Evolutionary conservation across 306 rosid genomes (phyloP).

Genomic region (Astragalus membranaceus): DNA sequence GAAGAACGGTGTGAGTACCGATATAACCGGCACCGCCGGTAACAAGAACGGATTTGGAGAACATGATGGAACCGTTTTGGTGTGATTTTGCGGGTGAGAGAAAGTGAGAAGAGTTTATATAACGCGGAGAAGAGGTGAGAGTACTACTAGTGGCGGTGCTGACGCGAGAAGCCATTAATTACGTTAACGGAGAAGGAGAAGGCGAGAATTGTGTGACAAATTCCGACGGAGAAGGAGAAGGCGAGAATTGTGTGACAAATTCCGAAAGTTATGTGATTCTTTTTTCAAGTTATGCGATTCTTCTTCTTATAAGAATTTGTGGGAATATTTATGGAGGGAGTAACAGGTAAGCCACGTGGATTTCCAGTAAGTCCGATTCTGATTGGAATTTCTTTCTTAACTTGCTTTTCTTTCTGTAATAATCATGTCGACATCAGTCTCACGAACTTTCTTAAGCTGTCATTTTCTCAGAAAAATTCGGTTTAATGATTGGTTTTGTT

Average conservation of each 20-base stretch:
- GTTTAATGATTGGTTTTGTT: not conserved
- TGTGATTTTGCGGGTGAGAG: not conserved
- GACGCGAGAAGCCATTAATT: constrained; percentile 32
- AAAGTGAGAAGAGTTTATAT: constrained; percentile 19
- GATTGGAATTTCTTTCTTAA: not conserved
- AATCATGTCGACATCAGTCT: not conserved
- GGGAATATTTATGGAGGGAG: constrained; percentile 38
- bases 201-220: constrained; percentile 34
- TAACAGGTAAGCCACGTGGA: constrained; percentile 53
- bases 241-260: constrained; percentile 35
- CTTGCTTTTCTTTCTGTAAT: not conserved
- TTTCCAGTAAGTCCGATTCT: constrained; percentile 30
- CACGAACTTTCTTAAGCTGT: not conserved
- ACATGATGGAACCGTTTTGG: constrained; percentile 24
- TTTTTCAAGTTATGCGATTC: too few species aligned
- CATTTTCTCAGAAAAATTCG: not conserved
- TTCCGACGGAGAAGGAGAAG: constrained; percentile 5
- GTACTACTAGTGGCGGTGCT: not conserved
- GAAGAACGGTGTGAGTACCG: constrained; percentile 90
- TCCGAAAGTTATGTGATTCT: not conserved
- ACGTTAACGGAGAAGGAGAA: not conserved
- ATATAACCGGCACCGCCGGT: constrained; percentile 99
- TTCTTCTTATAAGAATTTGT: not conserved
- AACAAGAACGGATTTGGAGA: constrained; percentile 48
- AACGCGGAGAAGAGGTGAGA: not conserved